Conservation (phyloP, 768 basidiomycete species). For the Trametes punicea region DNA sequence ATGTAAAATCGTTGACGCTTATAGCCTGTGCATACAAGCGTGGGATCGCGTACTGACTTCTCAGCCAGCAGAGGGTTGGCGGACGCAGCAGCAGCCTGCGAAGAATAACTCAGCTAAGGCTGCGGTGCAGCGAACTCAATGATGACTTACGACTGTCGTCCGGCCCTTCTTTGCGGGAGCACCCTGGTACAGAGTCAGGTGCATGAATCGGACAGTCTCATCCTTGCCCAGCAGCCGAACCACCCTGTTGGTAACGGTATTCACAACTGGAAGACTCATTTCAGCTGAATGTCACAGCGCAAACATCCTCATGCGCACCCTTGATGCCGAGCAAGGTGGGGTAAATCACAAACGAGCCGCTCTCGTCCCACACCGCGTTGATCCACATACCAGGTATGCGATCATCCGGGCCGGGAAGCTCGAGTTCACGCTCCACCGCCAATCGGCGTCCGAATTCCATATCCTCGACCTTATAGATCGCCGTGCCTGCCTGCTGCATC, state of each 20-base stretch:
- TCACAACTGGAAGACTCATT: constrained; percentile 62
- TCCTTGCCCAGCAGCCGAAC: constrained; percentile 88
- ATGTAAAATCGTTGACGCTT: constrained; percentile 93
- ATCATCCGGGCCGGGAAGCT: constrained; percentile 75
- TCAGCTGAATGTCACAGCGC: constrained; percentile 1
- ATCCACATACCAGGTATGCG: constrained; percentile 73
- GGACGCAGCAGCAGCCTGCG: constrained; percentile 90
- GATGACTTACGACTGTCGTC: constrained; percentile 68
- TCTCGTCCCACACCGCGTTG: constrained; percentile 97
- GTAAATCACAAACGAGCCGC: constrained; percentile 90
- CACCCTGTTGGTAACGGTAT: constrained; percentile 91
- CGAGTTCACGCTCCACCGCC: constrained; percentile 88
- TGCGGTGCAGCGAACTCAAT: background rate
- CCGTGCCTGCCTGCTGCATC: constrained; percentile 98
- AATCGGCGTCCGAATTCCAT: constrained; percentile 99
- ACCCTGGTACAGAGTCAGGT: constrained; percentile 89
- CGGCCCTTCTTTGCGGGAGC: constrained; percentile 84
- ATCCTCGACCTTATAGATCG: constrained; percentile 88
- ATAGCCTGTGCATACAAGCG: constrained; percentile 88
- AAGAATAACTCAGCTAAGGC: constrained; percentile 10
- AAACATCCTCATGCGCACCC: constrained; percentile 45
- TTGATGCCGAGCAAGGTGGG: constrained; percentile 94
- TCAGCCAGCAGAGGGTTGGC: constrained; percentile 92
- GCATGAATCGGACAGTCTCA: constrained; percentile 86
- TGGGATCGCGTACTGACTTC: constrained; percentile 83